phyloP scores from a whole-genome alignment of 1,284 basidiomycete species.

The Papiliotrema nemorosa region DNA sequence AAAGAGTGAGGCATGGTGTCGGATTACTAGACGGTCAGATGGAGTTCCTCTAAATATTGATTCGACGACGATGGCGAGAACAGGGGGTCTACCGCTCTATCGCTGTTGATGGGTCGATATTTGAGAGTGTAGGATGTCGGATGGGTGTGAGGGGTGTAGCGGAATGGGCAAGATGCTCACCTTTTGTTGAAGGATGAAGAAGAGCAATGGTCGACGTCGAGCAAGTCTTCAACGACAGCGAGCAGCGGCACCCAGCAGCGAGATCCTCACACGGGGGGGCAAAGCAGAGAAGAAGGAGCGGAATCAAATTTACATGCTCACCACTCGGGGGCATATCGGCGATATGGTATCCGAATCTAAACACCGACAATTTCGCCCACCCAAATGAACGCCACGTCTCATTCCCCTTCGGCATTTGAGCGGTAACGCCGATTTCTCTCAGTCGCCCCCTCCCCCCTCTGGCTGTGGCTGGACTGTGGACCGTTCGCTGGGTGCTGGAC shows the following conservation, averaged over 20 bases:
- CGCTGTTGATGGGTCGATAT: no score
- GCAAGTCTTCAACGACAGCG: background rate
- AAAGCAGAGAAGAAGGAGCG: background rate
- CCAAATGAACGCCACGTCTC: background rate
- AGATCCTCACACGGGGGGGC: background rate
- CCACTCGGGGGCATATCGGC: background rate
- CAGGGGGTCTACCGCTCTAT: no score
- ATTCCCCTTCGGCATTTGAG: background rate
- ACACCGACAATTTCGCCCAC: slow-evolving; percentile 6
- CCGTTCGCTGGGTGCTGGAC: background rate
- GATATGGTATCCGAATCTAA: no score
- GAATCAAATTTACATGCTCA: slow-evolving; percentile 3
- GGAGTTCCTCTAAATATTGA: background rate
- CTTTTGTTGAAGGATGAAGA: slow-evolving; percentile 3
- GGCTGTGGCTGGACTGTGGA: no score
- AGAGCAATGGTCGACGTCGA: background rate
- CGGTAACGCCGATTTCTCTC: background rate
- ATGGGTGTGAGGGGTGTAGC: background rate
- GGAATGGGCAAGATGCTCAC: background rate
- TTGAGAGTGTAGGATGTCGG: slow-evolving; percentile 25
- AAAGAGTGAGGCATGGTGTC: slow-evolving; percentile 98
- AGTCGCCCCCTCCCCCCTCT: background rate
- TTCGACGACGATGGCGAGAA: slow-evolving; percentile 4
- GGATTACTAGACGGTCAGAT: slow-evolving; percentile 43
- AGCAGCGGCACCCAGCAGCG: background rate